Percentiles rank a stretch among this genome's conserved stretches.
These are phyloP conservation scores for Scheffersomyces segobiensis DNA, from an alignment of 1,139 yeast species.

Conservation along the genomic window DNA sequence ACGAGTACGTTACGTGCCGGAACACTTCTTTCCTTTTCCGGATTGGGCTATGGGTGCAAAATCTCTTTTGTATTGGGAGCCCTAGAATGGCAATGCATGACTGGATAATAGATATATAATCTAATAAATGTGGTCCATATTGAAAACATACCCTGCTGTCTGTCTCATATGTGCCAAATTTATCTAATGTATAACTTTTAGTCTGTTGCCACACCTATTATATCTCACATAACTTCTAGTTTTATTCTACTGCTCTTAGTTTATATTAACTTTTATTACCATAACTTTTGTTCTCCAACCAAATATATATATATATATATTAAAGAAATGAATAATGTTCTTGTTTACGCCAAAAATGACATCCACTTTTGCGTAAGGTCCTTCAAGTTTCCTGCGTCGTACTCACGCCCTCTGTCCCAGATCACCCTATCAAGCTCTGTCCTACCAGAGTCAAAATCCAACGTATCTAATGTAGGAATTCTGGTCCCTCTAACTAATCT, in stretches of 20 bases:
- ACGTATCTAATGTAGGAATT: slow-evolving; percentile 59
- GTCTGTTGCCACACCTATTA: too few species aligned
- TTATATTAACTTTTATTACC: background rate
- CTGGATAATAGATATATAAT: too few species aligned
- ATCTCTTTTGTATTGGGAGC: background rate
- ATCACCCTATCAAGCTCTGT: slow-evolving; percentile 69
- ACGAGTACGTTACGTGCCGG: background rate
- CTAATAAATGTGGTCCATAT: too few species aligned
- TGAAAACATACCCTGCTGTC: too few species aligned
- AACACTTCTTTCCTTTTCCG: background rate
- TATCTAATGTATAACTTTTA: too few species aligned
- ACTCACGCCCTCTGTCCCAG: slow-evolving; percentile 65
- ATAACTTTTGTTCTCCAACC: background rate
- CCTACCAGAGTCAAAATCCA: slow-evolving; percentile 79
- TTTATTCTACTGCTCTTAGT: too few species aligned
- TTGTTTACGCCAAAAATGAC: slow-evolving; percentile 34
- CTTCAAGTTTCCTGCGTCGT: slow-evolving; percentile 34
- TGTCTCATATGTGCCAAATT: too few species aligned
- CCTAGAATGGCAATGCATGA: too few species aligned
- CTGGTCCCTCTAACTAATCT: slow-evolving; percentile 56
- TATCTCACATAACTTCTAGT: background rate
- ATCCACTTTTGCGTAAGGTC: slow-evolving; percentile 37
- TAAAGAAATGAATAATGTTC: slow-evolving; percentile 1
- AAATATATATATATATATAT: slow-evolving; percentile 4
- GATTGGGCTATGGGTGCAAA: background rate